phyloP scores from a whole-genome alignment of 371 early-diverging fungal genomes.

The Saksenaea vasiformis region DNA sequence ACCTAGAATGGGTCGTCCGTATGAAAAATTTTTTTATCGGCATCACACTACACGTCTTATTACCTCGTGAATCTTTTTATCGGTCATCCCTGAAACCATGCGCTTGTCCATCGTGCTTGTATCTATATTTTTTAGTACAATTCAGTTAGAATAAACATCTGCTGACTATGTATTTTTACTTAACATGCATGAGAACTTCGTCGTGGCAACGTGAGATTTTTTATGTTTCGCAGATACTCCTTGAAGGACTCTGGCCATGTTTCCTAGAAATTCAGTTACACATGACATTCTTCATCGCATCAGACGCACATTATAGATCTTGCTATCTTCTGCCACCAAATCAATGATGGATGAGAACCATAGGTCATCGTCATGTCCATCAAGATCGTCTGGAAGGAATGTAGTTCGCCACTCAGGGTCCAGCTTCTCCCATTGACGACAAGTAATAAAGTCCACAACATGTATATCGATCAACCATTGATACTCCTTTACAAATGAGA shows the following conservation, averaged over 20 bases:
- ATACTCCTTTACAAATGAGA: slow-evolving; percentile 30
- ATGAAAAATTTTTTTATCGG: neutral
- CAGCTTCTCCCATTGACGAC: slow-evolving; percentile 47
- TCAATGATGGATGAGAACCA: neutral
- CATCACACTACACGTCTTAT: neutral
- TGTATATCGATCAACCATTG: slow-evolving; percentile 49
- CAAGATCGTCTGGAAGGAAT: slow-evolving; percentile 15
- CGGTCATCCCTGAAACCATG: slow-evolving; percentile 68
- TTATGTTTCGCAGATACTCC: slow-evolving; percentile 16
- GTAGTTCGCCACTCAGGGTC: slow-evolving; percentile 51
- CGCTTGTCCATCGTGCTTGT: slow-evolving; percentile 20
- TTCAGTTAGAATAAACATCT: neutral
- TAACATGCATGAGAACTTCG: slow-evolving; percentile 16
- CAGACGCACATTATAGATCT: neutral
- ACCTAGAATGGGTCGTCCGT: slow-evolving; percentile 41
- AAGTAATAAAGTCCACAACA: slow-evolving; percentile 55
- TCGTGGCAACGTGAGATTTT: slow-evolving; percentile 26
- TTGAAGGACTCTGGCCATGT: slow-evolving; percentile 25
- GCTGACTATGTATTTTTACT: neutral
- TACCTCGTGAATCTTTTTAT: slow-evolving; percentile 72
- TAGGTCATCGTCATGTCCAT: neutral
- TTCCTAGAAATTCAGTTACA: slow-evolving; percentile 9
- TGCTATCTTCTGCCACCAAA: neutral
- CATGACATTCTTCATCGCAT: neutral
- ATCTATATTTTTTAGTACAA: neutral